Base-by-base conservation (phyloP, 345 rosid species). In the Citrus hindsii region DNA sequence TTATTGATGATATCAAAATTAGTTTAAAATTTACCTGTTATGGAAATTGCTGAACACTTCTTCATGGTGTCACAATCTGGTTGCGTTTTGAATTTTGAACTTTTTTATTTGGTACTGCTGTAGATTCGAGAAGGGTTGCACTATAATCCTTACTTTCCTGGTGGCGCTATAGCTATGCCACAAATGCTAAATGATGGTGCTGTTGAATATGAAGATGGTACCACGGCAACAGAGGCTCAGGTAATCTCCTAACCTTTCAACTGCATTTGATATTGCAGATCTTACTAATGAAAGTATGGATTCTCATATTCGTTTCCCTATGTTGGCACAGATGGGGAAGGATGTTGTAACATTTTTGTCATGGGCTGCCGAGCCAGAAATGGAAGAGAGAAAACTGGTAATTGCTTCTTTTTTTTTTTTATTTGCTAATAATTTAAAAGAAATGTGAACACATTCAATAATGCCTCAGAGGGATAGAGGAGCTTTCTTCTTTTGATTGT, bases 311-410 rank as follows among this genome's bases (percentile, higher is more conserved):
- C 1, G 2, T 56, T 16, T 30, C 32, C 22, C 16, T 5, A 24
- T 62, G 46, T 71, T 28, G 13, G 14, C 66, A 76, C 82, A 83
- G 85, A 82, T 83, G 86, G 86, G 85, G 63, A 86, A 86, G 72
- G 88, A 86, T 75, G 82, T 86, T 3, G 86, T 83, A 13, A 14
- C 85, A 25, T 86, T 86, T 69, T 77, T 86, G 46, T 9, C 86
- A 16, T 86, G 88, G 88, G 85, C 88, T 9, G 88, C 88, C n/a
- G 86, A 86, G 37, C 86, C 86, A 16, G 86, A 86, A 71, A 86
- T 83, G 86, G 85, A 86, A 80, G 86, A 83, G 76, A 80, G 89
- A 66, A 86, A 86, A 75, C 66, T 86, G 86, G 86, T 86, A 86
- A 70, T 21, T 40, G 32, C 37, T 40, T 51, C 46, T 4, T 18